Evolutionary conservation across 2,329 filamentous ascomycete species (phyloP).

Genomic region (Lecanicillium sp.): DNA sequence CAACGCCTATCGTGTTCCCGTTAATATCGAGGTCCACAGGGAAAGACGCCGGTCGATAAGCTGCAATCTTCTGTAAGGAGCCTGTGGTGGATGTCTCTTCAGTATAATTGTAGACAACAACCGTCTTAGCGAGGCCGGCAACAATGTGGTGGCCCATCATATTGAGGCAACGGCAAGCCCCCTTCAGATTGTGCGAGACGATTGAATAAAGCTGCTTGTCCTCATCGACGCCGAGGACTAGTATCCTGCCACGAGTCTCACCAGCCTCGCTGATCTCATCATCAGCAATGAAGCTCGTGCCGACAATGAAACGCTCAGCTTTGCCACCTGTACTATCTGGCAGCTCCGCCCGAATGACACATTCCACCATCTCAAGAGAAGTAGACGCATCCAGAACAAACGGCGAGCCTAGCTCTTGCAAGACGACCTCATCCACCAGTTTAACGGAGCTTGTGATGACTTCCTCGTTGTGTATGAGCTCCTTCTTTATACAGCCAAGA

Average conservation of each 20-base stretch:
- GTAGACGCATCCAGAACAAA: constrained; percentile 47
- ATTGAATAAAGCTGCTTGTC: constrained; percentile 67
- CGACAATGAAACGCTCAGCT: constrained; percentile 80
- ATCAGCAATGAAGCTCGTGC: constrained; percentile 69
- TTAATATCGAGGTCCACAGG: constrained; percentile 73
- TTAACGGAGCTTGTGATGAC: constrained; percentile 72
- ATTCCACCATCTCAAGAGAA: constrained; percentile 68
- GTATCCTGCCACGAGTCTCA: constrained; percentile 59
- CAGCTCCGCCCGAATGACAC: constrained; percentile 70
- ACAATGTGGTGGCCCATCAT: constrained; percentile 72
- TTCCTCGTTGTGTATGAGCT: constrained; percentile 64
- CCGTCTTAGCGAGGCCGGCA: constrained; percentile 82
- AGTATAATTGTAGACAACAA: constrained; percentile 49
- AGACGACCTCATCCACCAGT: constrained; percentile 83
- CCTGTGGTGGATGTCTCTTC: constrained; percentile 48
- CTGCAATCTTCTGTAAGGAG: constrained; percentile 60
- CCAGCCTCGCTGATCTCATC: constrained; percentile 41
- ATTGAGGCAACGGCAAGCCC: constrained; percentile 71
- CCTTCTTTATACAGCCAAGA: constrained; percentile 74
- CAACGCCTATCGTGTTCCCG: constrained; percentile 69
- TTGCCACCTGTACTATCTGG: constrained; percentile 44
- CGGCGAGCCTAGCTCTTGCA: constrained; percentile 65
- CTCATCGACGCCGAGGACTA: constrained; percentile 75
- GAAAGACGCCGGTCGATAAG: constrained; percentile 74
- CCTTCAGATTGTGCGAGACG: constrained; percentile 60